A percentile compares a stretch with the other conserved stretches of the same genome.
Conservation (phyloP, 495 filamentous ascomycete species). For the Neurospora tetrasperma region DNA sequence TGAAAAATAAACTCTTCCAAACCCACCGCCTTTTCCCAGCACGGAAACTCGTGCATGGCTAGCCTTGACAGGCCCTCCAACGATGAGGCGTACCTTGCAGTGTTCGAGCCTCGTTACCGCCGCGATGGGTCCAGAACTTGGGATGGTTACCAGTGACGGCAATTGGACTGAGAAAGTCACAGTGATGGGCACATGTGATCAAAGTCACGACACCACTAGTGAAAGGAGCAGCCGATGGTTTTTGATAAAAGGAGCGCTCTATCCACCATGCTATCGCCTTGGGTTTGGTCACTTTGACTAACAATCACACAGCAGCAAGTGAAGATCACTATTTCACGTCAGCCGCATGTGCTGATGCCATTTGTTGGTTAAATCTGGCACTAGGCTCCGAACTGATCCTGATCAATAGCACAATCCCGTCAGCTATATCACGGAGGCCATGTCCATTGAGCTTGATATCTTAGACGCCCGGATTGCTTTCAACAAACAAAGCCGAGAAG, state of each 20-base stretch:
- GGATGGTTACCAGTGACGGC: neutral
- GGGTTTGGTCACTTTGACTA: neutral
- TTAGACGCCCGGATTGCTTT: neutral
- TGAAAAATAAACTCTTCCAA: neutral
- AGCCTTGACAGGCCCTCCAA: neutral
- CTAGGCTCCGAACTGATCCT: neutral
- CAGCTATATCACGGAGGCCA: neutral
- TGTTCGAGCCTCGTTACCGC: neutral
- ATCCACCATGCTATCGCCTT: neutral
- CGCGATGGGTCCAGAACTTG: neutral
- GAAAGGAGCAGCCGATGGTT: neutral
- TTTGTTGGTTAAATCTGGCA: neutral
- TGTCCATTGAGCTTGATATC: neutral
- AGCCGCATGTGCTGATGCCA: neutral
- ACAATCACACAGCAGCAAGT: neutral
- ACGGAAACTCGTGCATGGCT: neutral
- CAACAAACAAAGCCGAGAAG: neutral
- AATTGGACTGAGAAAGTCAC: neutral
- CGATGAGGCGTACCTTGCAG: neutral
- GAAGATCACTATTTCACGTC: neutral
- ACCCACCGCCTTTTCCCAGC: neutral
- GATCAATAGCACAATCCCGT: neutral
- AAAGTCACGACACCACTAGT: neutral
- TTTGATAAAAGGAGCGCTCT: neutral
- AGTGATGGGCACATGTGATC: neutral